Conservation (phyloP, 305 asterid genomes). For the Stenogyne calaminthoides region DNA sequence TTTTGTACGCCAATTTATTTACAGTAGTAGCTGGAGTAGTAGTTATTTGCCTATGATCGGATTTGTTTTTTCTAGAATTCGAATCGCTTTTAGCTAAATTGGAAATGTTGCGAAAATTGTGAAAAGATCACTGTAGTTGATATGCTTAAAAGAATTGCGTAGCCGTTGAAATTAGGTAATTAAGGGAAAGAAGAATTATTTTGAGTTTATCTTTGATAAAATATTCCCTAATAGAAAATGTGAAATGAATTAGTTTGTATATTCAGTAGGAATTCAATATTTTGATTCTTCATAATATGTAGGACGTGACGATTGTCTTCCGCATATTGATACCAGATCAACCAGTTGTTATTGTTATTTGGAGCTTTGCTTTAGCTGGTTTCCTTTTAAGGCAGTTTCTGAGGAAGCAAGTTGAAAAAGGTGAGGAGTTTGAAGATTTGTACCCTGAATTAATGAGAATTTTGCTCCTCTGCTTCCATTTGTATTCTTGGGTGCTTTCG, state of each 20-base stretch:
- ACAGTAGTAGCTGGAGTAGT: neutral
- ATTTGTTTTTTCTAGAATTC: no score
- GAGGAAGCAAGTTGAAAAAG: constrained; percentile 70
- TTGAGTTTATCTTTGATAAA: constrained; percentile 5
- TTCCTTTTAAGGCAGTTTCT: constrained; percentile 36
- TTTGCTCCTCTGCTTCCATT: neutral
- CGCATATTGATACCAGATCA: constrained; percentile 43
- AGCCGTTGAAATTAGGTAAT: neutral
- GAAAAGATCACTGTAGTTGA: neutral
- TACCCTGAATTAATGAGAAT: constrained; percentile 14
- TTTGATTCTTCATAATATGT: no score
- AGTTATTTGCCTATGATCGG: neutral
- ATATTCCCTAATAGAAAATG: no score
- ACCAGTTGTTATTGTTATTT: constrained; percentile 39
- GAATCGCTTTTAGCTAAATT: no score
- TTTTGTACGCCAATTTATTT: neutral
- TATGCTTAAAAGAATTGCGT: constrained; percentile 1
- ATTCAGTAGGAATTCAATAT: no score
- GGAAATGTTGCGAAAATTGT: neutral
- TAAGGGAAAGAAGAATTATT: neutral
- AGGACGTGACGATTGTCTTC: constrained; percentile 29
- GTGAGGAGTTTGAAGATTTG: constrained; percentile 42
- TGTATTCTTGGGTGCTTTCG: neutral
- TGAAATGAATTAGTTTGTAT: no score
- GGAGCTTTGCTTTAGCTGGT: constrained; percentile 52